Percentiles rank a stretch among this genome's conserved stretches.
phyloP scores from a whole-genome alignment of 1,284 basidiomycete genomes.

The Irpex sp. region DNA sequence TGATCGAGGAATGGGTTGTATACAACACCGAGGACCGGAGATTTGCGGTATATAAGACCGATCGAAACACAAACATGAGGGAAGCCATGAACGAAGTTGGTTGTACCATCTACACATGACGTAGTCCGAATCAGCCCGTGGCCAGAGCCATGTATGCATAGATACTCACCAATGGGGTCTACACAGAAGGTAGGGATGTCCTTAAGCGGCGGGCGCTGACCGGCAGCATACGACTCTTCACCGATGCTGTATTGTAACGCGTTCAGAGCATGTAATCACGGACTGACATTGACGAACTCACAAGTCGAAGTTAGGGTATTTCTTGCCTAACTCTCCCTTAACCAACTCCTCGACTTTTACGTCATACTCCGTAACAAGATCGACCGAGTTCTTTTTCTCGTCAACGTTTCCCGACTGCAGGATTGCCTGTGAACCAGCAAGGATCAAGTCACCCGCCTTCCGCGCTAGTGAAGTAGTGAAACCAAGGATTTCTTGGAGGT shows the following conservation, averaged over 20 bases:
- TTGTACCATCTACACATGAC: slow-evolving; percentile 70
- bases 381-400: slow-evolving; percentile 90
- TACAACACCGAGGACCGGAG: slow-evolving; percentile 85
- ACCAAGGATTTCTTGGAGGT: slow-evolving; percentile 63
- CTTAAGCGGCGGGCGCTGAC: slow-evolving; percentile 67
- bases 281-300: slow-evolving; percentile 37
- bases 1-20: slow-evolving; percentile 92
- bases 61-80: slow-evolving; percentile 90
- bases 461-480: slow-evolving; percentile 76
- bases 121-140: not conserved
- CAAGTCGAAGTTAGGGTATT: slow-evolving; percentile 83
- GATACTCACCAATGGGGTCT: slow-evolving; percentile 68
- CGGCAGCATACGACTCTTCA: slow-evolving; percentile 83
- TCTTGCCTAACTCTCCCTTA: slow-evolving; percentile 58
- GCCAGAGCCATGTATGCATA: no score
- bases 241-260: slow-evolving; percentile 66
- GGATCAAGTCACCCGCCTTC: slow-evolving; percentile 66
- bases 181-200: slow-evolving; percentile 92
- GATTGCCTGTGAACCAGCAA: slow-evolving; percentile 73
- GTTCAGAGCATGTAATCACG: not conserved
- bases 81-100: slow-evolving; percentile 92
- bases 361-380: slow-evolving; percentile 97
- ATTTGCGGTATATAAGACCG: slow-evolving; percentile 80
- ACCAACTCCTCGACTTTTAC: slow-evolving; percentile 90
- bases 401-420: slow-evolving; percentile 53